Evolutionary conservation across 2,329 filamentous ascomycete species (phyloP).

Genomic region (Cytospora chrysosperma): DNA sequence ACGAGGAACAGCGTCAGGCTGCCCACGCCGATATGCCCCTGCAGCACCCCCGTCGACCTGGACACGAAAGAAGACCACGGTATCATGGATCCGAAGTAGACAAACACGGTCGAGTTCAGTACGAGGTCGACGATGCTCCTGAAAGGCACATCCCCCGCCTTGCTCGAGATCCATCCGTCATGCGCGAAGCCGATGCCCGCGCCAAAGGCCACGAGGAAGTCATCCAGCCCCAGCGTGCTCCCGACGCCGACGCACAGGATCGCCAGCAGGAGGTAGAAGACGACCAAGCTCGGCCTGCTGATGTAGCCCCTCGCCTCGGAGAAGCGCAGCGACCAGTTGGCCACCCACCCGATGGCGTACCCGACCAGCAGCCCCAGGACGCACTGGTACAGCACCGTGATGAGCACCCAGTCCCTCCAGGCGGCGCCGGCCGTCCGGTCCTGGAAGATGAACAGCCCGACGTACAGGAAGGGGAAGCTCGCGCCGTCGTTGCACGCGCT

Average conservation of each 20-base stretch:
- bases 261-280: constrained; percentile 33
- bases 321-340: constrained; percentile 48
- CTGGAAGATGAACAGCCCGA: constrained; percentile 14
- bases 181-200: constrained; percentile 26
- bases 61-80: constrained; percentile 28
- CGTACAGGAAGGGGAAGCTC: constrained; percentile 22
- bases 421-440: constrained; percentile 42
- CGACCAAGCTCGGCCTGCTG: constrained; percentile 21
- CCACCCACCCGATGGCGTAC: constrained; percentile 62
- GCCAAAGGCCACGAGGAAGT: constrained; percentile 32
- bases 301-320: constrained; percentile 19
- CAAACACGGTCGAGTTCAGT: constrained; percentile 30
- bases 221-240: constrained; percentile 30
- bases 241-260: constrained; percentile 29
- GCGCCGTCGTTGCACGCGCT: constrained; percentile 58
- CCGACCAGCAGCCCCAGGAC: constrained; percentile 64
- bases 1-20: constrained; percentile 26
- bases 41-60: background rate
- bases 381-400: constrained; percentile 67
- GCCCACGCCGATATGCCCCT: constrained; percentile 24
- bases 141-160: constrained; percentile 25
- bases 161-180: constrained; percentile 24
- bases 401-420: constrained; percentile 64
- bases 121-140: constrained; percentile 29
- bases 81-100: constrained; percentile 29